Evolutionary conservation across 331 rosid genomes (phyloP), one percentile per base, ranked within the genome.

Genomic region (Pyracantha coccinea): DNA sequence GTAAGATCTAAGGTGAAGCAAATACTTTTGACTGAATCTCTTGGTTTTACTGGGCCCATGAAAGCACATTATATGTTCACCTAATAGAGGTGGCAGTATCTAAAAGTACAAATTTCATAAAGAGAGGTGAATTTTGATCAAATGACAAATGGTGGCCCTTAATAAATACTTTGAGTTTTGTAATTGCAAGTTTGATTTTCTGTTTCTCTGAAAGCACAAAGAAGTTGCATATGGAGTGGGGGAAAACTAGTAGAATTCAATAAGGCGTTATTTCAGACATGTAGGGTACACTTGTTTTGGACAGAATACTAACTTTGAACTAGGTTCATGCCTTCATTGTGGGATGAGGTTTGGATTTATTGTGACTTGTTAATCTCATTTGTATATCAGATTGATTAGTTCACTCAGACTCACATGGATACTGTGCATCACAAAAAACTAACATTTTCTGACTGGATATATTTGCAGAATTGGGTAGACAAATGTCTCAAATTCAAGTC

Each of bases 71-170:
- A 21, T 59, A 20, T 61, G 60, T 28, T 61, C 69, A 74, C 70
- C 77, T 28, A 61, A 45, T 52, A 69, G 71, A 75, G 71, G 33
- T 38, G 75, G 38, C 69, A 35, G 61, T 69, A 69, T 70, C 71
- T 24, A 79, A 71, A 71, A 50, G 72, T 23, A 73, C 67, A 70
- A 69, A 53, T 59, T 38, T 38, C 61, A 72, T 71, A 33, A 74
- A 73, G 79, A 64, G 55, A 44, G 23, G 47, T 69, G 44, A 62
- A 61, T 74, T 74, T 74, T 61, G 28, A 62, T 74, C 45, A 45
- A 27, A 28, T 28, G 59, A 53, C 4, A 69, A 67, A 24, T 19
- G 77, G 65, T 16, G 77, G 69, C 8, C 57, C 28, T 23, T 20
- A 31, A 8, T 72, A 35, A 60, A 16, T 59, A 24, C 64, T 17